Conservation (phyloP, 2,329 filamentous ascomycete genomes). For the Apiospora arundinis region DNA sequence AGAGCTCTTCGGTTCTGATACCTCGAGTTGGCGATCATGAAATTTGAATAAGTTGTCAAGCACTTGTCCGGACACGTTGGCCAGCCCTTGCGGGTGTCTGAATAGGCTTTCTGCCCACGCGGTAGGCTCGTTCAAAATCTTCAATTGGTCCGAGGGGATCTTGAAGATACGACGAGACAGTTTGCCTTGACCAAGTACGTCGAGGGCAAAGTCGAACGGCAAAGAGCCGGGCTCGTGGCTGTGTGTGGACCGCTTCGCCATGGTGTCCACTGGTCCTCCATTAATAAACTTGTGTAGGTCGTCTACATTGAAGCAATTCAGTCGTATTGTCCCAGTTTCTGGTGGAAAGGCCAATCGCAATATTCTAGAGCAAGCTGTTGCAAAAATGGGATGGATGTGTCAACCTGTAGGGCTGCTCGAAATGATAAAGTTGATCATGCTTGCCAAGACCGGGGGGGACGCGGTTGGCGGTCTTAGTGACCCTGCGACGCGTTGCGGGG, state of each 20-base stretch:
- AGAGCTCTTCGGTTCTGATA: neutral
- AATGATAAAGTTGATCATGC: neutral
- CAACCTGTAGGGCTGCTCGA: neutral
- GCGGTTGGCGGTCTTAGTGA: neutral
- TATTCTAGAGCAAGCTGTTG: neutral
- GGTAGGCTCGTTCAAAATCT: slow-evolving; percentile 52
- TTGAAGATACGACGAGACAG: slow-evolving; percentile 50
- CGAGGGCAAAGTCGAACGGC: slow-evolving; percentile 27
- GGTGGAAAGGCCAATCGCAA: neutral
- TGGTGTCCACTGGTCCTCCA: slow-evolving; percentile 12
- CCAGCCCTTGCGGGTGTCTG: slow-evolving; percentile 31
- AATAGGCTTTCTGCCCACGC: slow-evolving; percentile 43
- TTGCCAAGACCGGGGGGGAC: slow-evolving; percentile 9
- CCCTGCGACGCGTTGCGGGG: neutral
- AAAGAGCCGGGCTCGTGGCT: slow-evolving; percentile 4
- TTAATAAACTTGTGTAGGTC: neutral
- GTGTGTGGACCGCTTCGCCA: neutral
- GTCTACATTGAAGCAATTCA: slow-evolving; percentile 1
- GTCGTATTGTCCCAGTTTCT: neutral
- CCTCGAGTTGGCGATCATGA: neutral
- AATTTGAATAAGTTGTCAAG: slow-evolving; percentile 29
- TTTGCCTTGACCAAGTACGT: slow-evolving; percentile 37
- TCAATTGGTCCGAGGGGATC: slow-evolving; percentile 55
- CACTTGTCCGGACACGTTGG: slow-evolving; percentile 43
- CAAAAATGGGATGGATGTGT: neutral